Conservation (phyloP, 208 protist species). For the Acanthamoeba castellanii region DNA sequence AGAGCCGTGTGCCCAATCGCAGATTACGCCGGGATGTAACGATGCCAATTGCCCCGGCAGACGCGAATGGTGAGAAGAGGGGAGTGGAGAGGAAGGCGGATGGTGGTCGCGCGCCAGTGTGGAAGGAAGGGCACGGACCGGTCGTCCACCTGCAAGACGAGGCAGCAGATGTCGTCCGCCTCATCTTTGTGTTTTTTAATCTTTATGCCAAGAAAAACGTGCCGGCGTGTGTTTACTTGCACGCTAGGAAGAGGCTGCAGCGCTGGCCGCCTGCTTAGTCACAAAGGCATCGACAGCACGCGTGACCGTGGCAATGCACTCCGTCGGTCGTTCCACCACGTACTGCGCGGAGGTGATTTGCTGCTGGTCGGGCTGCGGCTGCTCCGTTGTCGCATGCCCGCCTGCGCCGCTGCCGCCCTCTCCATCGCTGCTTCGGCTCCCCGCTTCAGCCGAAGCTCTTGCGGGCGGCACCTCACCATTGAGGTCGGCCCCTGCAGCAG, state of each 20-base stretch:
- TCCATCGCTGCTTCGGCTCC: neutral
- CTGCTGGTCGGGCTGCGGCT: neutral
- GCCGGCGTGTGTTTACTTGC: no score
- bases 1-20: neutral
- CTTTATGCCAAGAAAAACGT: no score
- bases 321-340: slow-evolving; percentile 26
- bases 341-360: neutral
- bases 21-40: neutral
- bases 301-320: slow-evolving; percentile 30
- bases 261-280: neutral
- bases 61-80: neutral
- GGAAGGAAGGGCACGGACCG: no score
- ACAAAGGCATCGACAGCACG: neutral
- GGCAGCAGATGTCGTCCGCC: no score
- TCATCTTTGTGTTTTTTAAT: no score
- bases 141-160: no score
- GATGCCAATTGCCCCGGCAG: neutral
- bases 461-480: neutral
- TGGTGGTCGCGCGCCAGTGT: no score
- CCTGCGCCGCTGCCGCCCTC: neutral
- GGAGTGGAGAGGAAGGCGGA: neutral
- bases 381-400: neutral
- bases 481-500: neutral
- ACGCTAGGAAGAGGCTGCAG: no score
- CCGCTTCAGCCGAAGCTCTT: neutral